Base-by-base conservation (phyloP, 2,329 filamentous ascomycete species). In the Sporothrix variecibatus region DNA sequence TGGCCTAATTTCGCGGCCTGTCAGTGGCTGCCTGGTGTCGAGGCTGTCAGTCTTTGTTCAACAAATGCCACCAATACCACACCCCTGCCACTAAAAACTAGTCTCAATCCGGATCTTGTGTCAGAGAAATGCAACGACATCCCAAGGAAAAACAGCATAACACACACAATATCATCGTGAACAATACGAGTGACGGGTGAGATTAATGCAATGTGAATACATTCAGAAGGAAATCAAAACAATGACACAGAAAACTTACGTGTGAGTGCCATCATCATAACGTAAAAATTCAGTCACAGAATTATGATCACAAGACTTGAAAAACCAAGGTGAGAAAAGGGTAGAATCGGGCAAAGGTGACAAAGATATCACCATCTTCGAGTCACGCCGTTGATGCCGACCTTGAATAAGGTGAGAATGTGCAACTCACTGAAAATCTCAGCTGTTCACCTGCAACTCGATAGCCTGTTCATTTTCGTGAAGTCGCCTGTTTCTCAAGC, bases 21-120 rank as follows among this genome's bases (percentile, higher is more conserved):
- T 69, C 12, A 69, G 67, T 69, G 67, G 67, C 67, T 69, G 67
- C 46, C 67, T 56, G 51, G 68, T 60, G 31, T 40, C 51, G 51
- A 56, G 51, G 51, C 51, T 56, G 23, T 56, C 23, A 26, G n/a
- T 26, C 38, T 17, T 65, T 40, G n/a, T 67, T 40, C 2, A 17
- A 58, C 53, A 31, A 56, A 12, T 3, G 20, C 51, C 2, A 28
- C 23, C 28, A 34, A 60, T 17, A 8, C 34, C 5, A 34, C 23
- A 34, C 60, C 31, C 64, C 64, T 17, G 40, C 17, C 11, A 12
- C 23, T n/a, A 56, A 56, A 5, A n/a, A 64, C 60, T 64, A 64
- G 38, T 34, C 60, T 23, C 40, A 20, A 67, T 49, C 40, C 23
- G 64, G 64, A 3, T 15, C 15, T 12, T 28, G 4, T 2, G 43